A percentile compares a stretch with the other conserved stretches of the same genome.
These are phyloP conservation scores for Nemophila menziesii DNA, from an alignment of 257 asterid genomes.

Conservation along the genomic window DNA sequence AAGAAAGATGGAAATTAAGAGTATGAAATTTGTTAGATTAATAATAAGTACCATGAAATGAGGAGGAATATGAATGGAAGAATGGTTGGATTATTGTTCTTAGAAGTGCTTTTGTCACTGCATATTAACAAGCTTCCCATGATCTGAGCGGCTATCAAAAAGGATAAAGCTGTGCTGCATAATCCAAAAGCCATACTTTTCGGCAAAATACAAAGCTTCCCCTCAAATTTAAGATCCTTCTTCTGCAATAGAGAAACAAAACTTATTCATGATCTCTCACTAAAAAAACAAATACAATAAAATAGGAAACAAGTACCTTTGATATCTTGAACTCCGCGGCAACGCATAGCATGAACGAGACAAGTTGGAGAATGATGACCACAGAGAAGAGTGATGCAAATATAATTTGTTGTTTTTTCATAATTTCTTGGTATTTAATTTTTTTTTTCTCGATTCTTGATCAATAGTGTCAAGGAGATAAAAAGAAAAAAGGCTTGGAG, in stretches of 20 bases:
- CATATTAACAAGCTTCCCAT: conserved; percentile 35
- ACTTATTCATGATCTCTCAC: neutral
- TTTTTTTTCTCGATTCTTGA: neutral
- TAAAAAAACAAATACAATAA: neutral
- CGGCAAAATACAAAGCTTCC: conserved; percentile 50
- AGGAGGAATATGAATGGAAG: conserved; percentile 24
- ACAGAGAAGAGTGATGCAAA: conserved; percentile 17
- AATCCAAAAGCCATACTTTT: conserved; percentile 34
- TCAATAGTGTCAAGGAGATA: neutral
- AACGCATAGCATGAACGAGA: conserved; percentile 49
- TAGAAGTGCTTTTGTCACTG: conserved; percentile 17
- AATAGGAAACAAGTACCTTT: conserved; percentile 22
- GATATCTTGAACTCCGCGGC: conserved; percentile 69
- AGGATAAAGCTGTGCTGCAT: conserved; percentile 43
- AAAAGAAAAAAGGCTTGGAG: conserved; percentile 22
- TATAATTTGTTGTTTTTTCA: conserved; percentile 28
- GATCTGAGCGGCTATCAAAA: conserved; percentile 32
- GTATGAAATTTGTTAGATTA: neutral
- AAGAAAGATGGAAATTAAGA: neutral
- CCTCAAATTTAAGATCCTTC: conserved; percentile 51
- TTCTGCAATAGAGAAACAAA: conserved; percentile 22
- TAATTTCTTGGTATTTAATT: conserved; percentile 6
- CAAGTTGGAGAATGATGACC: conserved; percentile 23
- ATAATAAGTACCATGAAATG: conserved; percentile 43
- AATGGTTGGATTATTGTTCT: conserved; percentile 20